A percentile compares a stretch with the other conserved stretches of the same genome.
Evolutionary conservation across 169 alveolate species (phyloP).

Genomic region (Babesia gibsoni): DNA sequence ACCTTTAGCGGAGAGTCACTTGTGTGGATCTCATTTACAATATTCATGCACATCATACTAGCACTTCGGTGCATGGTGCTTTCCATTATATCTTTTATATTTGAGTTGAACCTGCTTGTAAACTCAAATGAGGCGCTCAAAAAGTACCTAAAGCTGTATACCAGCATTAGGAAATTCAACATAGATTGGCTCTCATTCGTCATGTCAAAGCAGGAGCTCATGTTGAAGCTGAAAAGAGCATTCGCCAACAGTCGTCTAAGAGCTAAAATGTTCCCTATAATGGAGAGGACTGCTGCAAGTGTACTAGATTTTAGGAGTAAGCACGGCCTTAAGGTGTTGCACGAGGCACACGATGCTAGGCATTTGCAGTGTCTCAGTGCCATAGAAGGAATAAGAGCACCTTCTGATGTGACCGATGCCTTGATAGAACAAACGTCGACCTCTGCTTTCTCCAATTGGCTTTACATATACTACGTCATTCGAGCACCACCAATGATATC

Average conservation of each 20-base stretch:
- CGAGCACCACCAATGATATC: slow-evolving; percentile 55
- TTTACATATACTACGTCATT: slow-evolving; percentile 48
- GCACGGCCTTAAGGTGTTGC: slow-evolving; percentile 1
- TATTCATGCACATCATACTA: slow-evolving; percentile 47
- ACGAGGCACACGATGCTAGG: slow-evolving; percentile 6
- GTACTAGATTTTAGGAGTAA: neutral
- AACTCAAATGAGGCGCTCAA: slow-evolving; percentile 58
- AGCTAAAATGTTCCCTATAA: neutral
- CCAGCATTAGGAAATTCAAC: slow-evolving; percentile 53
- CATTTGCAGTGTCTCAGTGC: slow-evolving; percentile 19
- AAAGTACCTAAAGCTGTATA: slow-evolving; percentile 48
- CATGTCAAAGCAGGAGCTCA: slow-evolving; percentile 44
- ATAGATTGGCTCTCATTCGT: slow-evolving; percentile 51
- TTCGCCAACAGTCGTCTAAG: neutral
- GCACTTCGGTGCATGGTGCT: slow-evolving; percentile 46
- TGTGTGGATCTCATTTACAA: slow-evolving; percentile 57
- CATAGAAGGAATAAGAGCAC: slow-evolving; percentile 23
- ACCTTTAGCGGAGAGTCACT: slow-evolving; percentile 30
- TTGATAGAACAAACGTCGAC: slow-evolving; percentile 37
- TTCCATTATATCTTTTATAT: slow-evolving; percentile 44
- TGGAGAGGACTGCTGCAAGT: neutral
- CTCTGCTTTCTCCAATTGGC: slow-evolving; percentile 54
- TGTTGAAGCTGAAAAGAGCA: slow-evolving; percentile 8
- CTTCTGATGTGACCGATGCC: slow-evolving; percentile 53
- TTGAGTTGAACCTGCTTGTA: slow-evolving; percentile 55